These are phyloP conservation scores for Syzygium jambos DNA, from an alignment of 345 rosid genomes.

Conservation along the genomic window DNA sequence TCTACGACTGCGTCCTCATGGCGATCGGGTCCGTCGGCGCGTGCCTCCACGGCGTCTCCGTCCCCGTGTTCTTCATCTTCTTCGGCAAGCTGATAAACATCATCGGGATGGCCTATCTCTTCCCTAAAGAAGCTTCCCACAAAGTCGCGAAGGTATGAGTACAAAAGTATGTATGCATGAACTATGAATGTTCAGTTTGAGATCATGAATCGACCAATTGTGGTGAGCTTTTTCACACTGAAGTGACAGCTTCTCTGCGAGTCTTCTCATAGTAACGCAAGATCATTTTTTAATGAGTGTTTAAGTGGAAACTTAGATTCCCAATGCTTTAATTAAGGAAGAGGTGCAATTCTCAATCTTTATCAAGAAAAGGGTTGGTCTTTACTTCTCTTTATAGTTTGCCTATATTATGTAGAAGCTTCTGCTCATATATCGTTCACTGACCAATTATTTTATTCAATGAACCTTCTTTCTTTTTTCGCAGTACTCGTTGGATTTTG, in stretches of 20 bases:
- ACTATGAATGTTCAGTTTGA: not conserved
- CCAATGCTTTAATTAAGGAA: not conserved
- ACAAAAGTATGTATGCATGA: not conserved
- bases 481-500: constrained; percentile 98
- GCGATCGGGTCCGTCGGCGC: constrained; percentile 85
- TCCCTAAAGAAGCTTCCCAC: constrained; percentile 71
- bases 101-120: constrained; percentile 72
- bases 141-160: constrained; percentile 72
- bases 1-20: constrained; percentile 72
- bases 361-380: not conserved
- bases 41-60: constrained; percentile 80
- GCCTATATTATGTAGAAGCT: not conserved
- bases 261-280: not conserved
- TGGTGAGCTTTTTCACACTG: not conserved
- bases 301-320: not conserved
- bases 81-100: constrained; percentile 78
- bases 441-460: not conserved
- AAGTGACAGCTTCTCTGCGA: not conserved
- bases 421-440: not conserved
- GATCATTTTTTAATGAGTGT: not conserved
- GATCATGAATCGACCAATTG: not conserved
- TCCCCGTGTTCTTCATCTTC: constrained; percentile 87
- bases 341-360: not conserved
- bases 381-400: not conserved
- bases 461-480: not conserved